A percentile compares a stretch with the other conserved stretches of the same genome.
Conservation (phyloP, 2,329 filamentous ascomycete species). For the Seiridium unicorne region DNA sequence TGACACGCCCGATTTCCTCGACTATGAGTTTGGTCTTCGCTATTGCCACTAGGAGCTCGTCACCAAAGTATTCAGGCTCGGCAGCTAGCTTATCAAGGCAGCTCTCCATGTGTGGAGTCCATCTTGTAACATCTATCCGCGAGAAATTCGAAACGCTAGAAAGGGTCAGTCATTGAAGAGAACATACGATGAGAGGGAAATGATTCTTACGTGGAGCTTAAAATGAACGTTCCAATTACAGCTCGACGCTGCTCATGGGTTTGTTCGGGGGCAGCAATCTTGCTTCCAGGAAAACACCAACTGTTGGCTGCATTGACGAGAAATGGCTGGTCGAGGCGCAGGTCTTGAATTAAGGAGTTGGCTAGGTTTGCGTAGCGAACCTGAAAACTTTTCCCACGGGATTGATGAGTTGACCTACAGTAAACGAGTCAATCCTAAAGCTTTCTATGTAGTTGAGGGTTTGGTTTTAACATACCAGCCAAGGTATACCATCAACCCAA, state of each 20-base stretch:
- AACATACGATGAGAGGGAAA: not conserved
- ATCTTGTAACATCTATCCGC: slow-evolving; percentile 37
- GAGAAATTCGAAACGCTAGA: slow-evolving; percentile 22
- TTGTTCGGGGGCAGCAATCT: not conserved
- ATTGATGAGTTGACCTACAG: slow-evolving; percentile 33
- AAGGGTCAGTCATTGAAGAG: not conserved
- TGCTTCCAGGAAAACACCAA: slow-evolving; percentile 7
- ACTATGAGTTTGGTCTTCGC: slow-evolving; percentile 19
- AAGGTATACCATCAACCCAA: slow-evolving; percentile 46
- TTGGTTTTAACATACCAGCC: slow-evolving; percentile 36
- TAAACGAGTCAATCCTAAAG: slow-evolving; percentile 8
- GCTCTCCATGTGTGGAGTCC: slow-evolving; percentile 60
- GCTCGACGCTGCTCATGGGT: slow-evolving; percentile 18
- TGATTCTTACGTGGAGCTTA: slow-evolving; percentile 1
- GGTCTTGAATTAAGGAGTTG: slow-evolving; percentile 41
- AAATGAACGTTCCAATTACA: slow-evolving; percentile 13
- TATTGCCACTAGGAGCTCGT: slow-evolving; percentile 43
- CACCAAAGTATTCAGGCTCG: slow-evolving; percentile 44
- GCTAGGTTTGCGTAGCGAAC: slow-evolving; percentile 42
- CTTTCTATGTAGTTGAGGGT: not conserved
- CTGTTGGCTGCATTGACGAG: slow-evolving; percentile 16
- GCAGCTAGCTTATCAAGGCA: slow-evolving; percentile 45
- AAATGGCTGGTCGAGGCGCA: slow-evolving; percentile 37
- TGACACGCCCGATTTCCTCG: slow-evolving; percentile 20
- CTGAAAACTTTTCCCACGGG: slow-evolving; percentile 39